Evolutionary conservation across 2,329 filamentous ascomycete genomes (phyloP).

Genomic region (Leptographium lundbergii): DNA sequence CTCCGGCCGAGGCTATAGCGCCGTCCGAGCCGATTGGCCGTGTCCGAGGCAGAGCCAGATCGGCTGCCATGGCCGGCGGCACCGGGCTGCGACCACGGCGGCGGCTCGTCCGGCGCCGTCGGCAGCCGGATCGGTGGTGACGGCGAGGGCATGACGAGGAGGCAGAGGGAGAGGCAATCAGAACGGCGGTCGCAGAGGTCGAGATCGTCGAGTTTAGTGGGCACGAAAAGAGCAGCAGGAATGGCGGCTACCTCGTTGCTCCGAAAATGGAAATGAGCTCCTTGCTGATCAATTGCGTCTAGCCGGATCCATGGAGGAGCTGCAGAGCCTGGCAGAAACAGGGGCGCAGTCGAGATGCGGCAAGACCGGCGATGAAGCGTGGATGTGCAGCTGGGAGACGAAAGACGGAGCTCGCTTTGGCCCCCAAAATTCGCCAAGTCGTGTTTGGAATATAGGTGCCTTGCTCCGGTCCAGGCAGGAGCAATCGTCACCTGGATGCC

Average conservation of each 20-base stretch:
- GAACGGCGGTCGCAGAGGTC: neutral
- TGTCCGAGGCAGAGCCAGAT: neutral
- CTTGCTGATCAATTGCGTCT: neutral
- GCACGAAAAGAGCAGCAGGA: neutral
- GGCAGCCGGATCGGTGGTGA: neutral
- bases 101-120: neutral
- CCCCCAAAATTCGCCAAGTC: neutral
- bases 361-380: neutral
- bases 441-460: neutral
- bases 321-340: neutral
- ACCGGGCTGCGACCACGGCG: neutral
- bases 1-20: slow-evolving; percentile 5
- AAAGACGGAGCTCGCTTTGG: neutral
- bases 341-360: neutral
- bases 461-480: neutral
- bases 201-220: too few species aligned
- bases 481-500: neutral
- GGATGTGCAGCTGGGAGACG: too few species aligned
- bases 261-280: neutral
- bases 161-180: neutral
- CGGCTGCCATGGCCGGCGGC: neutral
- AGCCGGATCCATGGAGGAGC: neutral
- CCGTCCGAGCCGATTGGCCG: slow-evolving; percentile 1
- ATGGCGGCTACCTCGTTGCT: neutral
- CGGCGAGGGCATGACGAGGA: neutral